A percentile compares a stretch with the other conserved stretches of the same genome.
These are phyloP conservation scores for Dactylellina haptotyla DNA, from an alignment of 2,329 filamentous ascomycete genomes.

Conservation along the genomic window DNA sequence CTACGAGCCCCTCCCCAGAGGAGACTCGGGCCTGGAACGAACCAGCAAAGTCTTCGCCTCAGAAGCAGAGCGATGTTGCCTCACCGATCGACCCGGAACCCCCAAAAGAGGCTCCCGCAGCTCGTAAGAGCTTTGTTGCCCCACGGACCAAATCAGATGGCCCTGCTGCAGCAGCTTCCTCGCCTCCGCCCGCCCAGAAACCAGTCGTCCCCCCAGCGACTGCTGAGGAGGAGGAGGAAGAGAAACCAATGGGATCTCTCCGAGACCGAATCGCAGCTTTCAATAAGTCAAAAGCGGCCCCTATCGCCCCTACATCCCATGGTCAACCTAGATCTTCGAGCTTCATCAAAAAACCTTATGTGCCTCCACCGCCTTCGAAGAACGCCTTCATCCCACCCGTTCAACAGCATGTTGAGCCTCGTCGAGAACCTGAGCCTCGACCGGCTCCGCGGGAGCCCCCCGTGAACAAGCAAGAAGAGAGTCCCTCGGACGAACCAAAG, in stretches of 20 bases:
- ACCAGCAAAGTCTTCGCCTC: not conserved
- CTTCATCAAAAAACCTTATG: conserved; percentile 97
- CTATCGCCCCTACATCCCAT: conserved; percentile 79
- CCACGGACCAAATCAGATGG: conserved; percentile 55
- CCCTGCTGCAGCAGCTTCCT: conserved; percentile 58
- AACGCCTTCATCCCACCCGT: conserved; percentile 86
- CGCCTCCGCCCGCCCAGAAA: conserved; percentile 37
- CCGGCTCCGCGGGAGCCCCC: conserved; percentile 28
- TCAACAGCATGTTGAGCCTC: conserved; percentile 75
- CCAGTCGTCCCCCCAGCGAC: conserved; percentile 20
- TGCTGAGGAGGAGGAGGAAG: conserved; percentile 19
- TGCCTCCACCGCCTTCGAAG: conserved; percentile 90
- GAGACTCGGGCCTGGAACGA: not conserved
- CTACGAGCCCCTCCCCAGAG: conserved; percentile 22
- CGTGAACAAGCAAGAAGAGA: conserved; percentile 64
- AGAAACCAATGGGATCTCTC: conserved; percentile 71
- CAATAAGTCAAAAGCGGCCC: conserved; percentile 86
- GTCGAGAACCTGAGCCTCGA: conserved; percentile 81
- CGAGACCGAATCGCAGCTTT: conserved; percentile 96
- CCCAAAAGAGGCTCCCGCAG: conserved; percentile 4
- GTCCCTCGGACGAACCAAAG: conserved; percentile 80
- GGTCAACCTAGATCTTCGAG: conserved; percentile 69
- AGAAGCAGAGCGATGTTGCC: not conserved
- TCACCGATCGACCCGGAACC: conserved; percentile 19
- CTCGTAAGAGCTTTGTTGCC: conserved; percentile 44